These are phyloP conservation scores for Prototheca stagnorum DNA, from an alignment of 163 green algal species.

Conservation along the genomic window DNA sequence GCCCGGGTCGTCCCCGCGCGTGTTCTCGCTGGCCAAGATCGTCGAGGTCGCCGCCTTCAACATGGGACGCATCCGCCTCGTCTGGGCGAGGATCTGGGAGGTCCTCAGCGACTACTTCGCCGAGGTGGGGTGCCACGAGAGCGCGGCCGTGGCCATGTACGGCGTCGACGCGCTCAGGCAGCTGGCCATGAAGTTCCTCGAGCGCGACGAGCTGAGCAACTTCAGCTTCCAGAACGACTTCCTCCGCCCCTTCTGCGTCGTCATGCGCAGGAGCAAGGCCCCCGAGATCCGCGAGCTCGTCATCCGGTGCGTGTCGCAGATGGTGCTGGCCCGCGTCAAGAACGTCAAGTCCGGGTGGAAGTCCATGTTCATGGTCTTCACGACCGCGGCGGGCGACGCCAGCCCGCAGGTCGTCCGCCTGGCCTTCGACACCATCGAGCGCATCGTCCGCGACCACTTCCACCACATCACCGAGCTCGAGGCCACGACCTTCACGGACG, in stretches of 20 bases:
- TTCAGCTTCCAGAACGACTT: conserved; percentile 99
- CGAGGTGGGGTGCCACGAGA: conserved; percentile 55
- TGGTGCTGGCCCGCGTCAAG: conserved; percentile 75
- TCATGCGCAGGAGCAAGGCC: conserved; percentile 73
- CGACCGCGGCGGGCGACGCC: conserved; percentile 72
- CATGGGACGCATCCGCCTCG: conserved; percentile 90
- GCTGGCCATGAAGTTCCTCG: conserved; percentile 96
- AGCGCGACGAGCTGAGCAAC: conserved; percentile 92
- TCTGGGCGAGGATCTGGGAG: conserved; percentile 84
- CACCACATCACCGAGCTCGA: conserved; percentile 81
- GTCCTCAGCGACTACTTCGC: conserved; percentile 64
- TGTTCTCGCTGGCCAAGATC: conserved; percentile 88
- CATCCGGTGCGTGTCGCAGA: conserved; percentile 82
- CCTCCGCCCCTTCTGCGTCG: conserved; percentile 75
- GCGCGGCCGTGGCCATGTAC: conserved; percentile 73
- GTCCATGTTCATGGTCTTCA: conserved; percentile 98
- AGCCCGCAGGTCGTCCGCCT: conserved; percentile 60
- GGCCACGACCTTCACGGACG: conserved; percentile 93
- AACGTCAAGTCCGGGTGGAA: conserved; percentile 97
- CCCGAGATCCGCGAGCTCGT: conserved; percentile 94
- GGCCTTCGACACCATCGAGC: conserved; percentile 94
- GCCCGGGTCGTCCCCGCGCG: conserved; percentile 42
- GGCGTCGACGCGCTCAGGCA: conserved; percentile 79
- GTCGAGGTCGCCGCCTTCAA: conserved; percentile 95
- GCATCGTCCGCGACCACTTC: conserved; percentile 94